Evolutionary conservation across 2,329 filamentous ascomycete genomes (phyloP).

Genomic region (Elsinoe australis): DNA sequence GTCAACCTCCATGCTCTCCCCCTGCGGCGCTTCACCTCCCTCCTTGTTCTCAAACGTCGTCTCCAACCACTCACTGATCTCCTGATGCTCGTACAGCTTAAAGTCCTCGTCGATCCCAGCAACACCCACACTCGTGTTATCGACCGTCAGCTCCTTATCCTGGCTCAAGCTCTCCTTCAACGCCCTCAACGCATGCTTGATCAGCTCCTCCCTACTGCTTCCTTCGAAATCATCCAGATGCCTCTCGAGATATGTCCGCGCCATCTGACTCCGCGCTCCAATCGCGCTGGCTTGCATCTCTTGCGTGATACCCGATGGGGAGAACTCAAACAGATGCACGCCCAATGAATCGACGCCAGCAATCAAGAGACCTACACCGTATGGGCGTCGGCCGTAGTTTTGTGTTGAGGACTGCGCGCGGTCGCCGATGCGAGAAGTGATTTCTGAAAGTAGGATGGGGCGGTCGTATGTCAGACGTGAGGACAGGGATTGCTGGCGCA

Average conservation of each 20-base stretch:
- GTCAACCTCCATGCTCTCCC: slow-evolving; percentile 52
- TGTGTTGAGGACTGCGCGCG: slow-evolving; percentile 98
- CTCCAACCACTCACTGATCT: slow-evolving; percentile 80
- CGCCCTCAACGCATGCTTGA: slow-evolving; percentile 81
- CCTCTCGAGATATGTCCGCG: slow-evolving; percentile 89
- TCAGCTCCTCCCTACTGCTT: slow-evolving; percentile 72
- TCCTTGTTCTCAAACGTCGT: slow-evolving; percentile 47
- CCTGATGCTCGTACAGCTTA: slow-evolving; percentile 82
- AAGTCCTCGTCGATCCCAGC: slow-evolving; percentile 84
- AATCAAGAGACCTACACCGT: slow-evolving; percentile 87
- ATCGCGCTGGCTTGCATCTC: slow-evolving; percentile 97
- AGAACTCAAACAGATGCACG: slow-evolving; percentile 96
- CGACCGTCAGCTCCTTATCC: slow-evolving; percentile 94
- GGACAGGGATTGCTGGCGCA: slow-evolving; percentile 97
- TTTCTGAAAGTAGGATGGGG: slow-evolving; percentile 78
- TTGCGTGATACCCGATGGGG: slow-evolving; percentile 89
- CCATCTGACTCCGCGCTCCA: slow-evolving; percentile 94
- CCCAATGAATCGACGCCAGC: slow-evolving; percentile 90
- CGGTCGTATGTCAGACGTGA: slow-evolving; percentile 94
- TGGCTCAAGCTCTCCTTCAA: slow-evolving; percentile 93
- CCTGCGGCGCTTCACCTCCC: slow-evolving; percentile 30
- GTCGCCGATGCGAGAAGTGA: slow-evolving; percentile 87
- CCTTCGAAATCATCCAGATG: slow-evolving; percentile 76
- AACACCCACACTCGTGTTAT: slow-evolving; percentile 90
- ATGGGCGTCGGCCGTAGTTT: slow-evolving; percentile 91